phyloP scores from a whole-genome alignment of 345 rosid species.

The Populus davidiana region DNA sequence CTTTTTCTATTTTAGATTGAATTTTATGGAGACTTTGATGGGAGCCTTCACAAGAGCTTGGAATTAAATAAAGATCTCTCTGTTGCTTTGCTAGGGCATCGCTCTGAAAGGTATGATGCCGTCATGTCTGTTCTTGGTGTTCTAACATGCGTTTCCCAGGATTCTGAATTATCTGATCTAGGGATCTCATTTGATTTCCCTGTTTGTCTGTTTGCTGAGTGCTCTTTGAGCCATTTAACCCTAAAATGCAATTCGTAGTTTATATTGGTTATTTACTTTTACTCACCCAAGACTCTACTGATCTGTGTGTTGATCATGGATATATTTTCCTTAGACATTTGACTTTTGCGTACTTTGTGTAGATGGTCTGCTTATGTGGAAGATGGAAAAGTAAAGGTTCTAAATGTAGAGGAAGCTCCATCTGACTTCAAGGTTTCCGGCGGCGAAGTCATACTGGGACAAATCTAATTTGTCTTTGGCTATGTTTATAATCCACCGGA shows the following conservation, averaged over 20 bases:
- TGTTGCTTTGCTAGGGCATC: slow-evolving; percentile 80
- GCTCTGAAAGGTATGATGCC: slow-evolving; percentile 63
- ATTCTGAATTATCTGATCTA: not conserved
- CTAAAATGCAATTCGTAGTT: not conserved
- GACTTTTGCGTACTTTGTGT: slow-evolving; percentile 2
- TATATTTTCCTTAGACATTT: not conserved
- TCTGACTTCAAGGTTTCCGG: slow-evolving; percentile 86
- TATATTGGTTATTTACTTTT: not conserved
- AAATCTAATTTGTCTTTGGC: slow-evolving; percentile 39
- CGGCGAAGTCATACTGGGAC: slow-evolving; percentile 71
- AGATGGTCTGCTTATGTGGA: slow-evolving; percentile 95
- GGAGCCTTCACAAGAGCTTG: slow-evolving; percentile 86
- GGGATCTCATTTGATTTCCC: not conserved
- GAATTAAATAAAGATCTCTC: slow-evolving; percentile 83
- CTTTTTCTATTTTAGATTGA: slow-evolving; percentile 47
- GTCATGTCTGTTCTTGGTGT: not conserved
- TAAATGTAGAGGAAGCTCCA: slow-evolving; percentile 84
- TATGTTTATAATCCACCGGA: not conserved
- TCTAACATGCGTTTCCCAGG: not conserved
- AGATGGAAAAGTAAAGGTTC: slow-evolving; percentile 71
- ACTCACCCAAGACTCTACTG: not conserved
- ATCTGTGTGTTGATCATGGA: not conserved
- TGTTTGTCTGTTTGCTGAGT: not conserved
- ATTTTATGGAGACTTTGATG: slow-evolving; percentile 87
- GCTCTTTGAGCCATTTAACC: not conserved